Base-by-base conservation (phyloP, 108 stramenopile genomes). In the Asterionellopsis glacialis region DNA sequence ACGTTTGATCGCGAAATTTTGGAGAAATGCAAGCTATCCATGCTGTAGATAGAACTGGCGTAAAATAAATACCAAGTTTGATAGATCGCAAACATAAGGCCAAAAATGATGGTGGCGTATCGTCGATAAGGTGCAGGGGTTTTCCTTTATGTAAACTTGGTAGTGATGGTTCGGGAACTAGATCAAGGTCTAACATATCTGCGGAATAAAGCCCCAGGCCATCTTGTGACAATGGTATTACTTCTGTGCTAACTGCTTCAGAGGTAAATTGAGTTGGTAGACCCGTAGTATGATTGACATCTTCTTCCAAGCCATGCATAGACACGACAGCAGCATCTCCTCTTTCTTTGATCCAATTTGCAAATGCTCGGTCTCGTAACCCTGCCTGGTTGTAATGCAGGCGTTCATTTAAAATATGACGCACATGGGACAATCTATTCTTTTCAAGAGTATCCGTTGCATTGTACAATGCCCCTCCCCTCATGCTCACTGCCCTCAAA, bases 1-100 rank as follows among this genome's bases (percentile, higher is more conserved):
- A 88, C 23, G 73, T 51, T 16, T 57, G 27, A 38, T 59, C 23
- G 3, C 86, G 82, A 59, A 84, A 84, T 24, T 38, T 41, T 28
- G 61, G 22, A 16, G 71, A 79, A 23, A 72, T 39, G 10, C 52
- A 27, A 22, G 84, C 79, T 11, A 82, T 14, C 49, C 59, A 61
- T 9, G 64, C 51, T 26, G 81, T 82, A 40, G 57, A 62, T n/a
- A 48, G 23, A 33, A 72, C 69, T n/a, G 79, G 81, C 0, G 58
- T 41, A 62, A 82, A 82, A 15, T 57, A 23, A 12, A 70, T 1
- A 0, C 45, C 48, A 6, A 82, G 51, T 25, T 44, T 27, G 0
- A 70, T 52, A 21, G 73, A 63, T 33, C 81, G 57, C 11, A 67
- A 41, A 0, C 25, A 41, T 6, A 82, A 59, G 33, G 69, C 43